These are phyloP conservation scores for Noccaea caerulescens DNA, from an alignment of 345 rosid species.

Conservation along the genomic window DNA sequence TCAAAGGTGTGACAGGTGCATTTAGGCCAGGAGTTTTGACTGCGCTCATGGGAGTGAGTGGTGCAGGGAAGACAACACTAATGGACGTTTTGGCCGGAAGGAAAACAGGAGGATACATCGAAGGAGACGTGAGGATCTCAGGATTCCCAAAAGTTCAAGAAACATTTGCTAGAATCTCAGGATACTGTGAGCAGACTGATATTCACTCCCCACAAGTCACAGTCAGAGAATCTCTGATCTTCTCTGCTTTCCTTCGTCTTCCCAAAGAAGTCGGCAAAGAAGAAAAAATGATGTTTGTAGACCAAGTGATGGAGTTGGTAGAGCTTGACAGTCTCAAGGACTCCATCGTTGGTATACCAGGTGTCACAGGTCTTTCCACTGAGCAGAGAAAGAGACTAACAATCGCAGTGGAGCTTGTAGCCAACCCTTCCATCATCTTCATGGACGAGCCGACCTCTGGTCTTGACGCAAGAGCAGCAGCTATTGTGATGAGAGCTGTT, in stretches of 20 bases:
- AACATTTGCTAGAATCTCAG: slow-evolving; percentile 92
- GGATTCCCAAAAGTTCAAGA: slow-evolving; percentile 87
- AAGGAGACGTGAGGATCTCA: slow-evolving; percentile 80
- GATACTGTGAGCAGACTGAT: slow-evolving; percentile 88
- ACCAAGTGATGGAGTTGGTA: slow-evolving; percentile 69
- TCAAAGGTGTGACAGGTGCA: slow-evolving; percentile 69
- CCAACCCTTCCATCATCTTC: slow-evolving; percentile 85
- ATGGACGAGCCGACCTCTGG: slow-evolving; percentile 98
- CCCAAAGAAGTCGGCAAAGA: slow-evolving; percentile 71
- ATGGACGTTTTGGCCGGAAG: slow-evolving; percentile 97
- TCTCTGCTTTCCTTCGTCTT: slow-evolving; percentile 86
- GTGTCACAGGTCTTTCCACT: slow-evolving; percentile 76
- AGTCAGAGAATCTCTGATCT: slow-evolving; percentile 75
- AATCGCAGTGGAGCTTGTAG: slow-evolving; percentile 85
- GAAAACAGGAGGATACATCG: slow-evolving; percentile 85
- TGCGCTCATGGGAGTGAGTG: slow-evolving; percentile 93
- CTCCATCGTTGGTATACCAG: slow-evolving; percentile 69
- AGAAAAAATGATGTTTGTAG: slow-evolving; percentile 77
- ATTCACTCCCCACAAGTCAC: slow-evolving; percentile 94
- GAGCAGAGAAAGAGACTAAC: slow-evolving; percentile 87
- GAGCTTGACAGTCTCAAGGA: slow-evolving; percentile 63
- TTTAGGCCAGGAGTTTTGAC: slow-evolving; percentile 94
- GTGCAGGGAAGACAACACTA: slow-evolving; percentile 94
- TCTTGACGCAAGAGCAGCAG: slow-evolving; percentile 87
- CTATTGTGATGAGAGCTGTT: slow-evolving; percentile 90